Conservation (phyloP, 805 yeast species). For the Saturnispora dispora region DNA sequence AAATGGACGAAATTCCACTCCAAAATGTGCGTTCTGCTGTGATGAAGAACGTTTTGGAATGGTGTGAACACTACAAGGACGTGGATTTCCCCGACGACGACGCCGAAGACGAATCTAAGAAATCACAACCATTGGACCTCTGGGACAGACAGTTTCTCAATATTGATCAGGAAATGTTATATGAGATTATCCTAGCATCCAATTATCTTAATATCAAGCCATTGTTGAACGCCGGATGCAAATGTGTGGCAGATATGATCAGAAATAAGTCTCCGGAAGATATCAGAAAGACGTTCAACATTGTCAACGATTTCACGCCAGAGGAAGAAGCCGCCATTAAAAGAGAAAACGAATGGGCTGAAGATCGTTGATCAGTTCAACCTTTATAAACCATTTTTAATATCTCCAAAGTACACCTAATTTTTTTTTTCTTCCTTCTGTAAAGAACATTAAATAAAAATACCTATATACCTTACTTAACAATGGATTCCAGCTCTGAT, state of each 20-base stretch:
- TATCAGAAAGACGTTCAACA: conserved; percentile 69
- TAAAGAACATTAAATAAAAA: not conserved
- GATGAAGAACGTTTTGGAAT: conserved; percentile 82
- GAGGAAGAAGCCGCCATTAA: conserved; percentile 84
- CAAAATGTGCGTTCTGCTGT: conserved; percentile 87
- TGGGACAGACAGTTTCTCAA: conserved; percentile 94
- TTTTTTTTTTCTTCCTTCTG: not conserved
- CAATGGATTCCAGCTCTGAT: not conserved
- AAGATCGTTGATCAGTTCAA: conserved; percentile 45
- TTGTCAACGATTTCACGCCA: conserved; percentile 74
- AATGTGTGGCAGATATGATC: conserved; percentile 77
- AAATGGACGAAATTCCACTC: conserved; percentile 73
- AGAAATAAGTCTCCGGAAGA: conserved; percentile 74
- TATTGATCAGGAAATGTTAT: conserved; percentile 87
- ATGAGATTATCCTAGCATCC: conserved; percentile 75
- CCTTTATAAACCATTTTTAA: not conserved
- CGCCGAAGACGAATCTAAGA: conserved; percentile 75
- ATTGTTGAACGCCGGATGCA: conserved; percentile 68
- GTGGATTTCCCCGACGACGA: conserved; percentile 65
- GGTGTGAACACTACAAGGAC: conserved; percentile 93
- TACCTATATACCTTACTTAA: not conserved
- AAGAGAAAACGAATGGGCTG: conserved; percentile 88
- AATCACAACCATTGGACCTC: conserved; percentile 85
- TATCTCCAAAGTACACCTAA: not conserved
- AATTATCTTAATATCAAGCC: conserved; percentile 71